phyloP scores from a whole-genome alignment of 805 yeast species.

The Cephaloascus albidus region DNA sequence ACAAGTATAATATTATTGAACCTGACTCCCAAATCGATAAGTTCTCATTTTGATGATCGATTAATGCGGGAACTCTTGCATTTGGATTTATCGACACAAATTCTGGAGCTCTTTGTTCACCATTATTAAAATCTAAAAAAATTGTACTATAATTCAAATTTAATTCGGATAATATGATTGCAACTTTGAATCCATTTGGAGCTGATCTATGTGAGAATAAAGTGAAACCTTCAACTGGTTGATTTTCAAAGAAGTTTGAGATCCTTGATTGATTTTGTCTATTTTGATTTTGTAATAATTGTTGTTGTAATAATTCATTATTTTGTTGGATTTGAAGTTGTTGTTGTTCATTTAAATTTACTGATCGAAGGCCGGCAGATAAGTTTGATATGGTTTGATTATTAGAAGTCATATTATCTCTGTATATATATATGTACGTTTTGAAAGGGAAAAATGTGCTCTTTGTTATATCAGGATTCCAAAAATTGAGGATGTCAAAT shows the following conservation, averaged over 20 bases:
- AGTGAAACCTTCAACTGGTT: conserved; percentile 77
- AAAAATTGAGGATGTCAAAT: too few relatives aligned
- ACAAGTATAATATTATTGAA: conserved; percentile 77
- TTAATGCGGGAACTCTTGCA: conserved; percentile 90
- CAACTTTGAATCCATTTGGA: conserved; percentile 94
- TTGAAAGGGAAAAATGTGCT: too few relatives aligned
- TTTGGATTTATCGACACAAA: conserved; percentile 92
- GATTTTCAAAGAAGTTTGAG: conserved; percentile 62
- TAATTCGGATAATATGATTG: conserved; percentile 79
- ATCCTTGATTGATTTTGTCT: conserved; percentile 47
- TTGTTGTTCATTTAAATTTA: conserved; percentile 29
- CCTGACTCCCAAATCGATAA: conserved; percentile 93
- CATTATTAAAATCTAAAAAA: conserved; percentile 75
- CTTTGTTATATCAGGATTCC: too few relatives aligned
- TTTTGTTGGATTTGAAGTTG: conserved; percentile 22
- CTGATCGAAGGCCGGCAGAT: conserved; percentile 36
- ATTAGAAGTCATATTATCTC: background rate
- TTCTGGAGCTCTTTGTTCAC: conserved; percentile 91
- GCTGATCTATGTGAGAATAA: conserved; percentile 79
- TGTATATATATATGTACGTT: too few relatives aligned
- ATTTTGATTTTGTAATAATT: conserved; percentile 29
- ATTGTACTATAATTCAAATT: conserved; percentile 73
- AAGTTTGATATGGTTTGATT: conserved; percentile 28
- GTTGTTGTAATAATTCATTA: conserved; percentile 27
- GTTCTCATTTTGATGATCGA: conserved; percentile 78